These are phyloP conservation scores for Peronospora farinosa DNA, from an alignment of 352 stramenopile species.

Conservation along the genomic window DNA sequence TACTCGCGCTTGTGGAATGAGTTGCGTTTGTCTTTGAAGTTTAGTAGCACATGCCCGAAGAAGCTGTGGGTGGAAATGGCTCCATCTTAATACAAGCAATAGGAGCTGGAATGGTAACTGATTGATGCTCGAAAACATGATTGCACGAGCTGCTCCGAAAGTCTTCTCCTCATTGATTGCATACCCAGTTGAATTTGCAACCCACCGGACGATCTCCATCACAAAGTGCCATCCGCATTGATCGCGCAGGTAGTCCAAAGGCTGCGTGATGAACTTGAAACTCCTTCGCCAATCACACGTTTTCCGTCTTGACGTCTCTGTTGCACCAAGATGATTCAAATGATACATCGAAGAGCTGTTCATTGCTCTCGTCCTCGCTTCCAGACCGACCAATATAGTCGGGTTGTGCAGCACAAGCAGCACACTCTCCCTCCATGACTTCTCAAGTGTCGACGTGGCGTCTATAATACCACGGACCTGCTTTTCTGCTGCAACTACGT, in stretches of 20 bases:
- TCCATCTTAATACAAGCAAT: conserved; percentile 61
- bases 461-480: conserved; percentile 8
- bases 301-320: background rate
- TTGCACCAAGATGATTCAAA: conserved; percentile 2
- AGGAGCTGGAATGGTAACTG: conserved; percentile 68
- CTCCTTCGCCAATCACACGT: conserved; percentile 3
- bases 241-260: conserved; percentile 34
- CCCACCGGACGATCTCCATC: conserved; percentile 39
- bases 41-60: conserved; percentile 31
- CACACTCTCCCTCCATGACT: background rate
- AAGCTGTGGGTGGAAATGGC: conserved; percentile 56
- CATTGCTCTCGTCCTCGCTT: background rate
- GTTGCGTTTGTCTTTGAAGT: conserved; percentile 42
- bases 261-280: conserved; percentile 16
- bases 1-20: conserved; percentile 43
- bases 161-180: background rate
- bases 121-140: conserved; percentile 33
- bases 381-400: conserved; percentile 10
- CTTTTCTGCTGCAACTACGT: conserved; percentile 2
- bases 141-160: conserved; percentile 5
- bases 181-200: background rate
- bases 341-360: conserved; percentile 6
- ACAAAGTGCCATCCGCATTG: conserved; percentile 57
- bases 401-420: conserved; percentile 23
- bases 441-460: background rate